Evolutionary conservation across 1,284 basidiomycete genomes (phyloP).

Genomic region (Rugosomyces carneus): DNA sequence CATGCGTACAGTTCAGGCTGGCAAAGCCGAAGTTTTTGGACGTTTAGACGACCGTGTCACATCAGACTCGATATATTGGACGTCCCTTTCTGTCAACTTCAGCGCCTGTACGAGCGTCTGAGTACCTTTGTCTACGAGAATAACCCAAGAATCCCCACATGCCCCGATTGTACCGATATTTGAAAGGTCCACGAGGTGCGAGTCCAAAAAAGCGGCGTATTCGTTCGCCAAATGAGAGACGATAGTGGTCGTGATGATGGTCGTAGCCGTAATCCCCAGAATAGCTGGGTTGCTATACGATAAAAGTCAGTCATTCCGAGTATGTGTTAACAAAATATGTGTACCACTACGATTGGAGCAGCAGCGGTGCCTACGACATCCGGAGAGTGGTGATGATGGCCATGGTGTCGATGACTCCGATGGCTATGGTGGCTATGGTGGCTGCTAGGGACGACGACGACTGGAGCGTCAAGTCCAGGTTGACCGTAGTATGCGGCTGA

Average conservation of each 20-base stretch:
- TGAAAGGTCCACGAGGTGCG: conserved; percentile 31
- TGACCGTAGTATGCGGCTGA: conserved; percentile 19
- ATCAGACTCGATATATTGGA: conserved; percentile 42
- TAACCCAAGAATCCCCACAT: conserved; percentile 44
- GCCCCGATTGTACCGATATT: conserved; percentile 31
- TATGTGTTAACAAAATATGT: conserved; percentile 8
- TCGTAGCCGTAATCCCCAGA: conserved; percentile 9
- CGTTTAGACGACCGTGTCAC: conserved; percentile 10
- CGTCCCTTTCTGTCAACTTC: conserved; percentile 49
- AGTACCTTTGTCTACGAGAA: conserved; percentile 38
- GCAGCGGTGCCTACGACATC: conserved; percentile 12
- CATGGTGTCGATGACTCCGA: conserved; percentile 18
- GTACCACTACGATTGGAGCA: conserved; percentile 26
- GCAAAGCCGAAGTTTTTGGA: not conserved
- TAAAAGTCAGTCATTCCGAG: conserved; percentile 1
- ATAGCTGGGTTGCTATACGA: conserved; percentile 24
- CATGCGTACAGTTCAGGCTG: not conserved
- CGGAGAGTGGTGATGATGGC: conserved; percentile 16
- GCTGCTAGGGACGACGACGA: conserved; percentile 24
- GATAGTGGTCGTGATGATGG: conserved; percentile 16
- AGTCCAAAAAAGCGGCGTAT: conserved; percentile 52
- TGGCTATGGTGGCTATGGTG: conserved; percentile 17
- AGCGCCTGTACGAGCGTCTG: conserved; percentile 42
- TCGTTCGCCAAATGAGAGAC: conserved; percentile 41
- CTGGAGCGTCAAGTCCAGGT: conserved; percentile 15